phyloP scores from a whole-genome alignment of 805 yeast genomes.

The Myxozyma mucilagina region DNA sequence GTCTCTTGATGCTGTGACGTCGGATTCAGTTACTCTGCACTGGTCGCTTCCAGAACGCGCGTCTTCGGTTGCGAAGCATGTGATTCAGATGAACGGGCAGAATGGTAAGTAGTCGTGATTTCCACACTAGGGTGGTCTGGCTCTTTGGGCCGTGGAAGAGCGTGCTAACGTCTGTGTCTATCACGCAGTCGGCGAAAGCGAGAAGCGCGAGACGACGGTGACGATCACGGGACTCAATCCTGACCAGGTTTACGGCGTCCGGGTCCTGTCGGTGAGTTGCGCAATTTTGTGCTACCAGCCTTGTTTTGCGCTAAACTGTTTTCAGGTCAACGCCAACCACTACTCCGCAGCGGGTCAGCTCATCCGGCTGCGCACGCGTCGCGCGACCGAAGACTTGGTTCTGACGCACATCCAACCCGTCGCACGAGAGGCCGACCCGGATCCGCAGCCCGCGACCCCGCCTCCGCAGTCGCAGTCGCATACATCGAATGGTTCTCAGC shows the following conservation, averaged over 20 bases:
- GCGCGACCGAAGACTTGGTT: slow-evolving; percentile 33
- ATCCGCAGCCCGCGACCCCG: neutral
- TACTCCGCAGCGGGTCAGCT: slow-evolving; percentile 33
- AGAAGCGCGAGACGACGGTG: slow-evolving; percentile 40
- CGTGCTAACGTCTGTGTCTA: neutral
- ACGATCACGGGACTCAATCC: slow-evolving; percentile 40
- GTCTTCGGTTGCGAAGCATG: slow-evolving; percentile 37
- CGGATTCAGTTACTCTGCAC: slow-evolving; percentile 38
- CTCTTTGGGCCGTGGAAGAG: neutral
- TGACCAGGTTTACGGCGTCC: slow-evolving; percentile 39
- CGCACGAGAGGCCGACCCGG: slow-evolving; percentile 8
- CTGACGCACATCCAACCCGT: slow-evolving; percentile 33
- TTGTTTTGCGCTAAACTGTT: neutral
- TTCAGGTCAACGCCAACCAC: slow-evolving; percentile 29
- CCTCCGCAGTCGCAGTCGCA: too few species aligned
- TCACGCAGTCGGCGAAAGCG: slow-evolving; percentile 37
- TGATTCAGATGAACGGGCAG: slow-evolving; percentile 40
- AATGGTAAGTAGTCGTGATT: slow-evolving; percentile 31
- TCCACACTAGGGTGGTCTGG: too few species aligned
- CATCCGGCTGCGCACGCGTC: slow-evolving; percentile 37
- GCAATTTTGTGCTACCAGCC: neutral
- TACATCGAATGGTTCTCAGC: too few species aligned
- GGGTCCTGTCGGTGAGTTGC: slow-evolving; percentile 38
- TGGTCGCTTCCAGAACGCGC: slow-evolving; percentile 41
- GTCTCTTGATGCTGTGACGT: slow-evolving; percentile 38